Percentiles rank a stretch among this genome's conserved stretches.
Evolutionary conservation across 257 asterid species (phyloP).

Genomic region (Jacaranda copaia): DNA sequence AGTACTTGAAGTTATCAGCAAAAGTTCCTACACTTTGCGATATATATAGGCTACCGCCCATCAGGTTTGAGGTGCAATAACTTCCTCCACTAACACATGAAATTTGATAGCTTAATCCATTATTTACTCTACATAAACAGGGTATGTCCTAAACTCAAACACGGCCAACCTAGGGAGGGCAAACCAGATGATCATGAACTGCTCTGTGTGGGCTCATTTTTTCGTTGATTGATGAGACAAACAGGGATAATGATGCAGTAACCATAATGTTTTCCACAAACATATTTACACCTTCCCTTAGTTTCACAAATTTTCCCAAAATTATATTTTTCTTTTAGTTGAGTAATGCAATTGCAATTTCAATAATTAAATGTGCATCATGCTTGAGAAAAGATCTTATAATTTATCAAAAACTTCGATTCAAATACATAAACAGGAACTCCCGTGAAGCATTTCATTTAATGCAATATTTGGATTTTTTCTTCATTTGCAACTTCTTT

Average conservation of each 20-base stretch:
- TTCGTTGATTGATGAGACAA: neutral
- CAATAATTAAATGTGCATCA: neutral
- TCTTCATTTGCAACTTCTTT: neutral
- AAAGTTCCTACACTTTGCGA: neutral
- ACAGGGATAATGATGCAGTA: neutral
- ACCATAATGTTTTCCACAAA: slow-evolving; percentile 2
- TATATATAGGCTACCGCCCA: slow-evolving; percentile 10
- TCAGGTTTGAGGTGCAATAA: neutral
- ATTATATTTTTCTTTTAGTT: neutral
- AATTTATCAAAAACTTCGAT: no score
- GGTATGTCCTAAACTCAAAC: slow-evolving; percentile 20
- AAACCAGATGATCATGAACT: neutral
- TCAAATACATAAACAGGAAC: neutral
- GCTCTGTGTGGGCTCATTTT: neutral
- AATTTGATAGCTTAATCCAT: neutral
- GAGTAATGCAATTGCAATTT: neutral
- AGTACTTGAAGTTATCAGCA: neutral
- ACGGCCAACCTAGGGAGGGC: neutral
- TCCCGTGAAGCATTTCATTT: neutral
- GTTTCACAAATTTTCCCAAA: neutral
- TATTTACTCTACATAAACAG: slow-evolving; percentile 6
- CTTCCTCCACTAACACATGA: neutral
- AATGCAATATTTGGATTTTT: neutral
- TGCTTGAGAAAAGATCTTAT: neutral
- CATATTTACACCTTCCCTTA: neutral